These are phyloP conservation scores for Candida rishiriensis DNA, from an alignment of 805 yeast species.

Conservation along the genomic window DNA sequence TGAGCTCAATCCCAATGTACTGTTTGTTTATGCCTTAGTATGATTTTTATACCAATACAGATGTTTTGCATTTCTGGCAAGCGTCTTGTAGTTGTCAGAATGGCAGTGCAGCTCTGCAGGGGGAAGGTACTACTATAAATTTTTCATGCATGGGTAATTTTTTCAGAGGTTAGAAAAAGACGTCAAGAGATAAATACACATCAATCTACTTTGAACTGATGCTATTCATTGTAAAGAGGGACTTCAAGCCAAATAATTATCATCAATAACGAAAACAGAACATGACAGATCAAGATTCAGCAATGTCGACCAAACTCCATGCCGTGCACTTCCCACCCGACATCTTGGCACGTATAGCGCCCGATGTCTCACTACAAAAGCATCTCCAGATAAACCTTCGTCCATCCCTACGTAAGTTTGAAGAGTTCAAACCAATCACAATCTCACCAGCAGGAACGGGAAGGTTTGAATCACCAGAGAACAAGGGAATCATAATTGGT, in stretches of 20 bases:
- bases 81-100: background rate
- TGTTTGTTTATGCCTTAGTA: no score
- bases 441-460: conserved; percentile 36
- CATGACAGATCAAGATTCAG: conserved; percentile 9
- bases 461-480: conserved; percentile 21
- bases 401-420: conserved; percentile 66
- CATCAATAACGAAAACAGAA: background rate
- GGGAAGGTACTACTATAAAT: background rate
- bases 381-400: conserved; percentile 72
- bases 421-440: conserved; percentile 63
- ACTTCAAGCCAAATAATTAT: background rate
- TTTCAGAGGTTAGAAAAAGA: background rate
- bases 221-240: no score
- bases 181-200: no score
- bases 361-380: conserved; percentile 76
- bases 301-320: background rate
- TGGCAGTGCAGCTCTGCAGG: background rate
- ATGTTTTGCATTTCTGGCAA: no score
- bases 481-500: conserved; percentile 43
- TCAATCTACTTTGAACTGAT: no score
- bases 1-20: no score
- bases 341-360: conserved; percentile 78
- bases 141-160: background rate
- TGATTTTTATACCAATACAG: no score
- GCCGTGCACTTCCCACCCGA: conserved; percentile 66